Evolutionary conservation across 2,329 filamentous ascomycete genomes (phyloP), one percentile per base, ranked within the genome.

Genomic region (Fusarium oxysporum): DNA sequence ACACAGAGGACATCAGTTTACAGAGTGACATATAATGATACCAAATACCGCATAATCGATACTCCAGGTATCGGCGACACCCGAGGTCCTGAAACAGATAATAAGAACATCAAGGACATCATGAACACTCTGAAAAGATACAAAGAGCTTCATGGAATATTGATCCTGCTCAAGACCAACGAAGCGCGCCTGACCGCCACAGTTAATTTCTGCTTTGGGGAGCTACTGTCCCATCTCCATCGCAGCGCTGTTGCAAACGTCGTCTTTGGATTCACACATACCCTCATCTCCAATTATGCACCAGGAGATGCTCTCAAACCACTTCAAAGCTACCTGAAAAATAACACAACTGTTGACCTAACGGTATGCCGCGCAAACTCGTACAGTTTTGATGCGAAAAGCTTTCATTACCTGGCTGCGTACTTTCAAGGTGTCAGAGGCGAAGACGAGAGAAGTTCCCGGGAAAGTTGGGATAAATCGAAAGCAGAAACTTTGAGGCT

Each of bases 381-480:
- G 5, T 75, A 74, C 30, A 65, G 62, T 11, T 75, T 75, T 12
- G 73, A 75, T 44, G 70, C 73, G 2, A 68, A 67, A 13, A 74
- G 68, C n/a, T 75, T 75, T 10, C 62, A 58, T 8, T 70, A 60
- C 21, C 45, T 75, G 4, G 72, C 70, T 3, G 62, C 64, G 0
- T 16, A 56, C 1, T 65, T 62, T 11, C 35, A 64, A 11, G 43
- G 28, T 2, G 3, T 51, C 8, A 19, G 35, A 1, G 28, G 55
- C 1, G 23, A 30, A 1, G 47, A 62, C 0, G 43, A 70, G 8
- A 62, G 72, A 10, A 63, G n/a, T 5, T 56, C 55, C 10, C 53
- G 57, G 1, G 59, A 62, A 5, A 77, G 76, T 10, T 77, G 76
- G 76, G 25, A 74, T 1, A 45, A 40, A 45, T 78, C 74, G 2